Base-by-base conservation (phyloP, 176 grass and related monocot genomes). In the Hyparrhenia diplandra region DNA sequence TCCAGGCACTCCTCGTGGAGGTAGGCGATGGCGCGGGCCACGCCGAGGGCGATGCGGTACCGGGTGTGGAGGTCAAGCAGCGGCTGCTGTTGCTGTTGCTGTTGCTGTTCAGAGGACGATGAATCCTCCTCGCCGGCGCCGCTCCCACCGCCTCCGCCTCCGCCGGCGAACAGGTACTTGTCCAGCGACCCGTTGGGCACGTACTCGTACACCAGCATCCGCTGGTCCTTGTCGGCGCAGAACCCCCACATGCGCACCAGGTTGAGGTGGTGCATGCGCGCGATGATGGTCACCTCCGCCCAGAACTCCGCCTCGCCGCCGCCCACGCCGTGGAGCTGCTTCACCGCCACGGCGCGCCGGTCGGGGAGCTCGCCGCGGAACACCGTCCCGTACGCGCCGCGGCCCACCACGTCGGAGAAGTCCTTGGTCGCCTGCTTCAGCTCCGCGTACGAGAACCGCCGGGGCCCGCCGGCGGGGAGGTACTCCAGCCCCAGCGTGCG, bases 251-350 rank as follows among this genome's bases (percentile, higher is more conserved):
- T 86, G 4, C 94, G 87, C 12, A 97, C 94, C 46, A 97, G 87
- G 90, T 97, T 97, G 2, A 97, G 94, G 80, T 97, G 94, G 70
- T 97, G 94, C 94, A 97, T 97, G 54, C 94, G 67, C 2, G 94
- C 94, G 72, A 97, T 97, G 88, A 94, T 94, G 45, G 92, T 93
- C n/a, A 97, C 92, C 87, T 97, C 94, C 8, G 87, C 92, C 94
- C 94, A 97, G 85, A 97, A 97, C 80, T 97, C 94, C 0, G 92
- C 89, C 87, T 97, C 94, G 43, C 87, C 94, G 7, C 94, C 92
- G 39, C 87, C 87, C 17, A 97, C 75, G 68, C 87, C 89, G 41
- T 57, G 82, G 10, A 97, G 89, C 80, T 91, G 94, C 88, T 97
- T 97, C 57, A 97, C 94, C 0, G 94, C 94, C 14, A 97, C 89